Base-by-base conservation (phyloP, 2,329 filamentous ascomycete species). In the Neurospora crassa region DNA sequence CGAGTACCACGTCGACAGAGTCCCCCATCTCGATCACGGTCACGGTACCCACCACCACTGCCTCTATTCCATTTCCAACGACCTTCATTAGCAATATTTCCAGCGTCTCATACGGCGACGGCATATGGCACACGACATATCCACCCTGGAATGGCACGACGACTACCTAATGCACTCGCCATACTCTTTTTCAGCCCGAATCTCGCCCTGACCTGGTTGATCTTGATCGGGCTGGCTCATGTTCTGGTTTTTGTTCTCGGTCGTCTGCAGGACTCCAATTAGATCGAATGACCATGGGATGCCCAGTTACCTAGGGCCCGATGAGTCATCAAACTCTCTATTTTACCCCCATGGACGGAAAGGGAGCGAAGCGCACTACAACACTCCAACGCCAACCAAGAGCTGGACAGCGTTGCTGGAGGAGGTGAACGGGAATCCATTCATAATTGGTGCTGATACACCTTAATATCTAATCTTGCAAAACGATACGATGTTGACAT, bases 71-170 rank as follows among this genome's bases (percentile, higher is more conserved):
- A 24, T 45, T 76, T 10, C 70, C 70, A 24, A 72, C 72, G n/a
- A 63, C 69, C 3, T 37, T 71, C 12, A 73, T 74, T 11, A 75
- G 77, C 40, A 74, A 77, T n/a, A 74, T 75, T 42, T 73, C 70
- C 18, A 72, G 29, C 69, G 53, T 47, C 24, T 79, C 79, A 14
- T 78, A 81, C 53, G 83, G 85, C 70, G 74, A 85, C 70, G 83
- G 84, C 20, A 76, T 76, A 68, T 85, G 84, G 84, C 82, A 83
- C 71, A 83, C 83, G 3, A 79, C 79, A 0, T 85, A 84, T 70
- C 82, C 82, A 2, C 63, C 81, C 0, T 84, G 82, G 82, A 85
- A 84, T 72, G 79, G 76, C 69, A 84, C 83, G 1, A 72, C 53
- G 53, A 63, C 24, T 63, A 40, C 18, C 40, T 76, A 40, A 71